These are phyloP conservation scores for Arthrobotrys musiformis DNA, from an alignment of 2,329 filamentous ascomycete genomes.

Conservation along the genomic window DNA sequence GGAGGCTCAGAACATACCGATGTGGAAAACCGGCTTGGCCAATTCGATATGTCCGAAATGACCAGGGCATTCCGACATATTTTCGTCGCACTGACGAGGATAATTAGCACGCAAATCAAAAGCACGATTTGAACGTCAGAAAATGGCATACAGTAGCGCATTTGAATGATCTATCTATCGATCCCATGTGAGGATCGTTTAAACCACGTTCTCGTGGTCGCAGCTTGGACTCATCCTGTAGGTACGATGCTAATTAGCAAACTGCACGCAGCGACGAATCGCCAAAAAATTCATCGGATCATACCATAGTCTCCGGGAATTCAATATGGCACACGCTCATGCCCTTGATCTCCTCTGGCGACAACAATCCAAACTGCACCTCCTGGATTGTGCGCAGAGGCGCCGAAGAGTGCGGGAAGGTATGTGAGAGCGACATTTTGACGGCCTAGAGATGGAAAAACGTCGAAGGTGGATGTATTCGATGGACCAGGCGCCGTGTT, in stretches of 20 bases:
- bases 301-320: conserved; percentile 96
- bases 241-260: conserved; percentile 8
- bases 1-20: conserved; percentile 65
- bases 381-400: conserved; percentile 97
- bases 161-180: conserved; percentile 93
- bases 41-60: conserved; percentile 99
- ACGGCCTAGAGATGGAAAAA: conserved; percentile 57
- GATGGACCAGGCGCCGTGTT: conserved; percentile 13
- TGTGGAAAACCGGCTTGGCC: conserved; percentile 93
- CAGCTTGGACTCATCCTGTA: conserved; percentile 81
- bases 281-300: conserved; percentile 58
- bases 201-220: conserved; percentile 90
- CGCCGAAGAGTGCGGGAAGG: conserved; percentile 90
- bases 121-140: not conserved
- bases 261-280: not conserved
- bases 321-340: conserved; percentile 97
- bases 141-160: conserved; percentile 75
- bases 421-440: conserved; percentile 85
- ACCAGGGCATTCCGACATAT: conserved; percentile 93
- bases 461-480: conserved; percentile 5
- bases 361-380: conserved; percentile 98
- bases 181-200: conserved; percentile 94
- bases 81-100: conserved; percentile 76
- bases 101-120: conserved; percentile 12
- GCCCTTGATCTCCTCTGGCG: conserved; percentile 97